Evolutionary conservation across 1,139 yeast genomes (phyloP), one percentile per base, ranked within the genome.

Genomic region (Magnusiomyces clavatus): DNA sequence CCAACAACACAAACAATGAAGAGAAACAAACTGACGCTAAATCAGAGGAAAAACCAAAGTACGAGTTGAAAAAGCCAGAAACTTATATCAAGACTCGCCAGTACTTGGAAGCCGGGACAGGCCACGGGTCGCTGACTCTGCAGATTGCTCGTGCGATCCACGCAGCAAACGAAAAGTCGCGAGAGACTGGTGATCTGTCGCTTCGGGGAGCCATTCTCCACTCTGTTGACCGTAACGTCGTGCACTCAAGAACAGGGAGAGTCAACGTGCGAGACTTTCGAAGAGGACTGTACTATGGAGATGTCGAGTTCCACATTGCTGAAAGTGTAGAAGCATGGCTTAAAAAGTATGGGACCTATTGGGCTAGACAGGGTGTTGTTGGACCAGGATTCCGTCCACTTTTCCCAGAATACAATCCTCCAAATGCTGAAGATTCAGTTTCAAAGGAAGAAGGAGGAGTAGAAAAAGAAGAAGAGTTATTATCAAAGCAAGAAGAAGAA

Each of bases 51-150:
- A 40, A 11, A 6, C n/a, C 16, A 19, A 34, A 17, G 19, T 12
- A 11, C 20, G 46, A 43, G 29, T 35, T 16, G 3, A 29, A 43
- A n/a, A 14, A 16, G 14, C 39, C 48, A 3, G 6, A 20, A 10
- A 31, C 42, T 13, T 37, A 20, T 35, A 29, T 45, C 31, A 35
- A 36, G 20, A 45, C 46, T 13, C 46, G 46, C 6, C 77, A 75
- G 52, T 69, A 69, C 52, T 60, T 76, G 34, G 80, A 76, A 56
- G 78, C 78, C 1, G 80, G 80, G 3, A 76, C 79, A 1, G 80
- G 80, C 2, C 79, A 75, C 60, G 80, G 80, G 0, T 74, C 79
- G 1, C 58, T 76, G 51, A 67, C 77, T 1, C 53, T 76, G 47
- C 74, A 75, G 3, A 72, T 76, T n/a, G 67, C 72, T 24, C 68